Evolutionary conservation across 495 filamentous ascomycete genomes (phyloP).

Genomic region (Podospora sp.): DNA sequence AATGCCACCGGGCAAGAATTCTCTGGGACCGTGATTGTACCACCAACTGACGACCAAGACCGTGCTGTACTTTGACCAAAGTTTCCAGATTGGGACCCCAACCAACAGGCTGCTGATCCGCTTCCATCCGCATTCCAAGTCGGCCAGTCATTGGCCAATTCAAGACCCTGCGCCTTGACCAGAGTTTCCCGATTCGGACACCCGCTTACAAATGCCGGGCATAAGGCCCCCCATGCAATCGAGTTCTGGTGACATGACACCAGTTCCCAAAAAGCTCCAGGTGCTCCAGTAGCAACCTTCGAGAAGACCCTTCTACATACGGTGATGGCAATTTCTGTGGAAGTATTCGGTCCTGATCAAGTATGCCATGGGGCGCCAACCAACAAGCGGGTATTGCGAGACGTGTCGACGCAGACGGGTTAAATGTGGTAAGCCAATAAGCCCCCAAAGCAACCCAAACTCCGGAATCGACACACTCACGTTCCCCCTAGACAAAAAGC

Average conservation of each 20-base stretch:
- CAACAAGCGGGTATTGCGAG: slow-evolving; percentile 14
- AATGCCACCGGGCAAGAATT: not conserved
- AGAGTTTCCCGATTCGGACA: not conserved
- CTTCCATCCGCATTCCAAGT: not conserved
- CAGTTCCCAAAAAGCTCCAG: not conserved
- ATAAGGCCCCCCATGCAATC: not conserved
- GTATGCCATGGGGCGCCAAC: slow-evolving; percentile 9
- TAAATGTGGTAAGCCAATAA: slow-evolving; percentile 17
- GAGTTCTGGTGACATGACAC: not conserved
- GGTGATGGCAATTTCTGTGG: not conserved
- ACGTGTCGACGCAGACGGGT: slow-evolving; percentile 12
- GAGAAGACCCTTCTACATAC: not conserved
- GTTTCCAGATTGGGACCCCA: slow-evolving; percentile 6
- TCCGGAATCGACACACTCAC: not conserved
- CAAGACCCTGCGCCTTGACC: not conserved
- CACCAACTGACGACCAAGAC: not conserved
- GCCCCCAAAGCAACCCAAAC: too few relatives aligned
- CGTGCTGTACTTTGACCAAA: slow-evolving; percentile 13
- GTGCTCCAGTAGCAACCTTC: not conserved
- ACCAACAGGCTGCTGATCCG: not conserved
- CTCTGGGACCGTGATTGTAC: not conserved
- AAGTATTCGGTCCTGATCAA: not conserved
- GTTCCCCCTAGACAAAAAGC: slow-evolving; percentile 2
- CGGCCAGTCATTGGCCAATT: not conserved
- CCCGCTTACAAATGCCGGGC: not conserved